A percentile compares a stretch with the other conserved stretches of the same genome.
phyloP scores from a whole-genome alignment of 1,139 yeast genomes.

The Protomyces lactucae-debilis region DNA sequence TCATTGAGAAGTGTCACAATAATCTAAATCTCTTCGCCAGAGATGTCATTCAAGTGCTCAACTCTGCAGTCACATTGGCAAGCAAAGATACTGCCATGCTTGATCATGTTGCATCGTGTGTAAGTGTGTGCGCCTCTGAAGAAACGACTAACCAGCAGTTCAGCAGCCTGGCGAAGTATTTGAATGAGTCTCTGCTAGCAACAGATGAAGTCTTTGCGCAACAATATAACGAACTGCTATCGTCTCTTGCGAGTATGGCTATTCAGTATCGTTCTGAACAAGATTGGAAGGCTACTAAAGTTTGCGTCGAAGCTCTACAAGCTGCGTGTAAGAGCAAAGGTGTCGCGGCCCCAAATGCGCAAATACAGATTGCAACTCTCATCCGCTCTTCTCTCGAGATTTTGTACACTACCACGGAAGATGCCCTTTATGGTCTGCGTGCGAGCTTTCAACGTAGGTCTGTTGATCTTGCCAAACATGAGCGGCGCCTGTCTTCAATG shows the following conservation, averaged over 20 bases:
- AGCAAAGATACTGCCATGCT: conserved; percentile 55
- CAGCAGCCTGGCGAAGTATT: not conserved
- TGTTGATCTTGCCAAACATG: not conserved
- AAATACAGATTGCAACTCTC: not conserved
- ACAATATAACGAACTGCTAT: not conserved
- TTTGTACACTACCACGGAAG: not conserved
- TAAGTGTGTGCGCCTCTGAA: conserved; percentile 11
- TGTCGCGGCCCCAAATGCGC: not conserved
- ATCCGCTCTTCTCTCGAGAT: not conserved
- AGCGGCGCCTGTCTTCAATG: conserved; percentile 6
- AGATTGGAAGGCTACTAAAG: not conserved
- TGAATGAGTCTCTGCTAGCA: conserved; percentile 7
- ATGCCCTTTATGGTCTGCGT: not conserved
- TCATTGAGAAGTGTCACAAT: conserved; percentile 71
- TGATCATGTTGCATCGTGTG: conserved; percentile 45
- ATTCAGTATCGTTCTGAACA: not conserved
- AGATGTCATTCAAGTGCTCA: conserved; percentile 43
- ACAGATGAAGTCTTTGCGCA: conserved; percentile 2
- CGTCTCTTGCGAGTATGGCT: not conserved
- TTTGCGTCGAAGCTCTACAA: not conserved
- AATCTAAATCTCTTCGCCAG: conserved; percentile 78
- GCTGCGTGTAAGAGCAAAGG: not conserved
- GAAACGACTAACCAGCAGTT: conserved; percentile 6
- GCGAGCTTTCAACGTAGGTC: not conserved
- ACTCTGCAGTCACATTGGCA: conserved; percentile 41